Evolutionary conservation across 441 rosid species (phyloP).

Genomic region (Hura crepitans): DNA sequence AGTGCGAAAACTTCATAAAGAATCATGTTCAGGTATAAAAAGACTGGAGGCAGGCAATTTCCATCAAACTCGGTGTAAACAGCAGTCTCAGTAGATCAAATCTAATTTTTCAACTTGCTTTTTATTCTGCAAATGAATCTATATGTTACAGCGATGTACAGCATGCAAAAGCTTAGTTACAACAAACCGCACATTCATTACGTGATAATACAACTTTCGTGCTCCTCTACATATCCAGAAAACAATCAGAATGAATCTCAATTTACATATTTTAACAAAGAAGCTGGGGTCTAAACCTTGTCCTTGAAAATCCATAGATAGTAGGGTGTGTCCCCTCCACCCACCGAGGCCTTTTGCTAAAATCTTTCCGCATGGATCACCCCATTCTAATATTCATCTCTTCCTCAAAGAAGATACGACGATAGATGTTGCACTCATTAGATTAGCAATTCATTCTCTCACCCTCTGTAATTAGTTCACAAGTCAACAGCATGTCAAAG

Average conservation of each 20-base stretch:
- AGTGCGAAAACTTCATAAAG: not conserved
- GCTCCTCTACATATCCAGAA: too few species aligned
- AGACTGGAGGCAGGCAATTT: too few species aligned
- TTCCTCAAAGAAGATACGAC: slow-evolving; percentile 1
- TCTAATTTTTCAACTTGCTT: not conserved
- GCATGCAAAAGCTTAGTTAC: not conserved
- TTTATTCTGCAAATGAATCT: not conserved
- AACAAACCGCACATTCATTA: not conserved
- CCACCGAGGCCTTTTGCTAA: not conserved
- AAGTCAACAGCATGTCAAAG: slow-evolving; percentile 10
- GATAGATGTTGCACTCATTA: too few species aligned
- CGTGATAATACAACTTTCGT: not conserved
- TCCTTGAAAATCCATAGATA: too few species aligned
- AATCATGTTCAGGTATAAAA: not conserved
- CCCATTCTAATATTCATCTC: not conserved
- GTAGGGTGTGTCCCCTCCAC: too few species aligned
- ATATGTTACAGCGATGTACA: slow-evolving; percentile 12
- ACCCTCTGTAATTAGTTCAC: not conserved
- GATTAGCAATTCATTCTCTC: slow-evolving; percentile 4
- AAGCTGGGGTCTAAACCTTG: too few species aligned
- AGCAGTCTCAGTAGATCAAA: not conserved
- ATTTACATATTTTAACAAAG: too few species aligned
- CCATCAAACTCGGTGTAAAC: not conserved
- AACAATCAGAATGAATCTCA: too few species aligned
- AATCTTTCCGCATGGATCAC: not conserved